Conservation (phyloP, 352 stramenopile genomes). For the Phytopythium ostracodes region DNA sequence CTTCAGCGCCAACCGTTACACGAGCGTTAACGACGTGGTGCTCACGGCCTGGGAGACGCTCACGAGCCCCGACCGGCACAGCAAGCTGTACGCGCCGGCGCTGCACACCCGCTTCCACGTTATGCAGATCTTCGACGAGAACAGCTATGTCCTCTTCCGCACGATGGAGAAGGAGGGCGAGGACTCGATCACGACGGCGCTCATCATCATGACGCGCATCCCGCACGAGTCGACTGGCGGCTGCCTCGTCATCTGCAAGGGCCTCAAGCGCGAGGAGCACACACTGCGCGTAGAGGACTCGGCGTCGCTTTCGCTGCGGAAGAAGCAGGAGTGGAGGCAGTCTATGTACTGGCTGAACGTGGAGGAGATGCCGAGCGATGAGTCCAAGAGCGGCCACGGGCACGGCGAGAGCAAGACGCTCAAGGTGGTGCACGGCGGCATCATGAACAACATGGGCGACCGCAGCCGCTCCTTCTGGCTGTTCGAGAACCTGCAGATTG, state of each 20-base stretch:
- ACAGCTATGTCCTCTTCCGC: constrained; percentile 48
- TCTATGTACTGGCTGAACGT: constrained; percentile 60
- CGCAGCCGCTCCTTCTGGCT: constrained; percentile 51
- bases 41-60: constrained; percentile 41
- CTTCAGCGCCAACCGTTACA: constrained; percentile 19
- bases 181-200: constrained; percentile 50
- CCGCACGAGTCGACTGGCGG: constrained; percentile 26
- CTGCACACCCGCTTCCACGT: constrained; percentile 54
- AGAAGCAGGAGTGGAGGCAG: constrained; percentile 51
- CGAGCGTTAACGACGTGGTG: constrained; percentile 21
- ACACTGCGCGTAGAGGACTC: constrained; percentile 42
- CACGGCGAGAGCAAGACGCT: constrained; percentile 17
- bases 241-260: constrained; percentile 52
- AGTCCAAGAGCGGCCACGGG: not conserved
- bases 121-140: constrained; percentile 50
- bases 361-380: constrained; percentile 22
- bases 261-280: constrained; percentile 42
- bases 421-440: constrained; percentile 43
- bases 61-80: constrained; percentile 36
- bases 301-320: constrained; percentile 37
- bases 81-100: constrained; percentile 44
- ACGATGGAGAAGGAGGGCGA: constrained; percentile 59
- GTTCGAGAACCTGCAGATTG: constrained; percentile 52
- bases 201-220: constrained; percentile 56
- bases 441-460: constrained; percentile 61